Conservation (phyloP, 371 early-diverging fungal species). For the Dinochytrium kinnereticum region DNA sequence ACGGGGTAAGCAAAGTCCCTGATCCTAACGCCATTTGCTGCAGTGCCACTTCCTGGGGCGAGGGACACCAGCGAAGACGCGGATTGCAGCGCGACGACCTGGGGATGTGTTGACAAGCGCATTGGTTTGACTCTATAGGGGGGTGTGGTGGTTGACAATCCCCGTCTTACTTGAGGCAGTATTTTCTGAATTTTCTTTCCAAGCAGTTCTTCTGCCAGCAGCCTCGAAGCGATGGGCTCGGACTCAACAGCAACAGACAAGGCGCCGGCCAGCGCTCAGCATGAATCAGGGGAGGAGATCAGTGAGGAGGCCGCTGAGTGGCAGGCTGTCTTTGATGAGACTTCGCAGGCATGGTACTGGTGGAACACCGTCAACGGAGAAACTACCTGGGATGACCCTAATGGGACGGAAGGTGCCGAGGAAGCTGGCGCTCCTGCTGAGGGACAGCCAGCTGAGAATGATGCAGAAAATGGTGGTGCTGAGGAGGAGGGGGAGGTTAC, state of each 20-base stretch:
- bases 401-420: constrained; percentile 4
- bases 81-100: too few relatives aligned
- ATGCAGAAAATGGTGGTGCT: neutral
- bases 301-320: constrained; percentile 15
- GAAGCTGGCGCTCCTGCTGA: neutral
- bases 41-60: too few relatives aligned
- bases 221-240: too few relatives aligned
- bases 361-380: constrained; percentile 41
- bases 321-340: constrained; percentile 33
- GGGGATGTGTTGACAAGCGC: too few relatives aligned
- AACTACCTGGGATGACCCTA: constrained; percentile 46
- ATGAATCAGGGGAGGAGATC: neutral
- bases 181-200: too few relatives aligned
- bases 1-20: constrained; percentile 18
- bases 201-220: too few relatives aligned
- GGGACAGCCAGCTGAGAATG: neutral
- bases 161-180: too few relatives aligned
- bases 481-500: neutral
- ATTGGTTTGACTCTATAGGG: too few relatives aligned
- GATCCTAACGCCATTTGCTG: too few relatives aligned
- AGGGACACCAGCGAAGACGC: too few relatives aligned
- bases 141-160: too few relatives aligned
- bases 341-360: constrained; percentile 38
- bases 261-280: neutral
- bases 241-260: too few relatives aligned